phyloP scores from a whole-genome alignment of 805 yeast genomes.

The Hanseniaspora pseudoguilliermondii region DNA sequence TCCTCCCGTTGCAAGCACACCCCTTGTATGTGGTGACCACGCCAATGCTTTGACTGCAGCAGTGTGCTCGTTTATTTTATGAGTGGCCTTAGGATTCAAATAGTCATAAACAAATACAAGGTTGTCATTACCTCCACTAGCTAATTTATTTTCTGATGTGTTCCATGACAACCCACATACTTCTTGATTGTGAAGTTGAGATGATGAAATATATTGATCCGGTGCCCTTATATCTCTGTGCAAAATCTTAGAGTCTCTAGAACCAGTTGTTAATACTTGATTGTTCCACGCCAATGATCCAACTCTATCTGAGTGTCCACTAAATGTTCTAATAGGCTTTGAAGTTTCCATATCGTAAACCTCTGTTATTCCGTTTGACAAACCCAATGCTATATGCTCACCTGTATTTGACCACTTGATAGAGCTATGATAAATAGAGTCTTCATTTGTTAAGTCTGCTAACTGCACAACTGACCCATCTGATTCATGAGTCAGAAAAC shows the following conservation, averaged over 20 bases:
- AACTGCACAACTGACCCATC: constrained; percentile 72
- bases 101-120: constrained; percentile 80
- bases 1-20: constrained; percentile 88
- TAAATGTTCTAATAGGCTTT: constrained; percentile 77
- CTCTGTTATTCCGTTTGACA: constrained; percentile 73
- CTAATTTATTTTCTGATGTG: constrained; percentile 75
- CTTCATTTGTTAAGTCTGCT: constrained; percentile 35
- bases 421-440: constrained; percentile 36
- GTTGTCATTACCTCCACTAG: constrained; percentile 94
- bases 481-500: constrained; percentile 81
- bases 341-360: constrained; percentile 84
- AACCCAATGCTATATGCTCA: constrained; percentile 87
- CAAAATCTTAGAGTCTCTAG: constrained; percentile 68
- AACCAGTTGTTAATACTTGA: constrained; percentile 76
- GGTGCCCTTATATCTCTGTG: constrained; percentile 87
- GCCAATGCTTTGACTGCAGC: constrained; percentile 96
- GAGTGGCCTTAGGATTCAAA: constrained; percentile 46
- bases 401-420: constrained; percentile 91
- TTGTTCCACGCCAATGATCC: constrained; percentile 90
- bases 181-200: constrained; percentile 77
- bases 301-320: constrained; percentile 78
- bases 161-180: constrained; percentile 96
- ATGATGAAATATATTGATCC: constrained; percentile 60
- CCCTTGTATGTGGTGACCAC: constrained; percentile 96
- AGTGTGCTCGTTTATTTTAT: constrained; percentile 65